These are phyloP conservation scores for Chrysoporthe puriensis DNA, from an alignment of 2,329 filamentous ascomycete species.

Conservation along the genomic window DNA sequence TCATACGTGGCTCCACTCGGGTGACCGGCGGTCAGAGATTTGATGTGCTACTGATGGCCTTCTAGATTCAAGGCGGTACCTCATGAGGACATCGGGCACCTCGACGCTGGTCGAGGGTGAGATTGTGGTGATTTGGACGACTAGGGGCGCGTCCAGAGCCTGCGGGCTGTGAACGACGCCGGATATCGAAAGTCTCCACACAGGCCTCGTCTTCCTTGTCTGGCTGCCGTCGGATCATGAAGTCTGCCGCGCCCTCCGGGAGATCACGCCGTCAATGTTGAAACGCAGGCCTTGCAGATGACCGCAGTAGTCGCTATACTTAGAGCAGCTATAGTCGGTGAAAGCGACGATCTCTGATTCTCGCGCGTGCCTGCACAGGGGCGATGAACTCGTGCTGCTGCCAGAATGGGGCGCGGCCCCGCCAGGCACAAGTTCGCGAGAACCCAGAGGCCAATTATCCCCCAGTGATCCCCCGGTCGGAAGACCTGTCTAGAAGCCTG, in stretches of 20 bases:
- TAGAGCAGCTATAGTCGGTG: conserved; percentile 8
- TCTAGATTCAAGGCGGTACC: neutral
- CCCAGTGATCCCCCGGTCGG: conserved; percentile 1
- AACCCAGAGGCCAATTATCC: conserved; percentile 4
- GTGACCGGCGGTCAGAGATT: neutral
- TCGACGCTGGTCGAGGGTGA: neutral
- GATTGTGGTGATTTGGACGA: neutral
- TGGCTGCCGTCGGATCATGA: neutral
- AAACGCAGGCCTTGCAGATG: conserved; percentile 12
- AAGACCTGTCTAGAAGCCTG: neutral
- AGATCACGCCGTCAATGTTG: conserved; percentile 17
- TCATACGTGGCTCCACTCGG: conserved; percentile 14
- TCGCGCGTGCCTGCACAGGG: neutral
- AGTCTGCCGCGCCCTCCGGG: neutral
- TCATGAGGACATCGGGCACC: neutral
- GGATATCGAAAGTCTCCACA: neutral
- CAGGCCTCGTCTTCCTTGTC: neutral
- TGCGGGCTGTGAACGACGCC: neutral
- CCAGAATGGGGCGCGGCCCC: conserved; percentile 2
- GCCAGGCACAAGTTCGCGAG: conserved; percentile 1
- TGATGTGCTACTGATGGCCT: neutral
- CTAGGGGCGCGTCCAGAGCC: neutral
- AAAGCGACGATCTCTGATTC: neutral
- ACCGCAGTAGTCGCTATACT: conserved; percentile 8
- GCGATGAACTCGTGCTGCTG: conserved; percentile 5